These are phyloP conservation scores for Fusarium subtropicale DNA, from an alignment of 2,329 filamentous ascomycete species.

Conservation along the genomic window DNA sequence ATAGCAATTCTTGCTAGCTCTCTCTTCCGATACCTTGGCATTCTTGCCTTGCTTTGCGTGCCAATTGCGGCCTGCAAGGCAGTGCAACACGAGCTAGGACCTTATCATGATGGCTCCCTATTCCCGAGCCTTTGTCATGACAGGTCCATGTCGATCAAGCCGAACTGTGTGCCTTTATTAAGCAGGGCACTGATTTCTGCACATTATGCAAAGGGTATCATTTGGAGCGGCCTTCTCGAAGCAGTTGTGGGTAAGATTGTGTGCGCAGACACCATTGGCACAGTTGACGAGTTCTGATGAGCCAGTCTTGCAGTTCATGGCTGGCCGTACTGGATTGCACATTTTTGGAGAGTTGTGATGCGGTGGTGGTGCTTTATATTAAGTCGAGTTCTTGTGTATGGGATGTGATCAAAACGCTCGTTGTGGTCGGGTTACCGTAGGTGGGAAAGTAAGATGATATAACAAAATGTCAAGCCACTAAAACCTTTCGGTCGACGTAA, in stretches of 20 bases:
- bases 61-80: background rate
- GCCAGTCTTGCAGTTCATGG: constrained; percentile 6
- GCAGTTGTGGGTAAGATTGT: constrained; percentile 44
- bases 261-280: constrained; percentile 43
- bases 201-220: constrained; percentile 44
- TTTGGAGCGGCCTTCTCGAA: constrained; percentile 34
- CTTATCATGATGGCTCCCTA: constrained; percentile 3
- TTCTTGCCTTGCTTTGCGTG: background rate
- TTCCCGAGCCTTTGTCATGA: constrained; percentile 1
- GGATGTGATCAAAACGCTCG: background rate
- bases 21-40: constrained; percentile 3
- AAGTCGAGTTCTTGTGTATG: background rate
- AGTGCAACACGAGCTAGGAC: background rate
- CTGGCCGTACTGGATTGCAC: constrained; percentile 9
- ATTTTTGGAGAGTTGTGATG: background rate
- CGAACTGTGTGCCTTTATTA: background rate
- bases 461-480: background rate
- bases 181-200: constrained; percentile 39
- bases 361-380: background rate
- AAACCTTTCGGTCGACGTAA: background rate
- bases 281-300: constrained; percentile 33
- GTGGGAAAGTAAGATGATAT: constrained; percentile 14
- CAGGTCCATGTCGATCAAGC: background rate
- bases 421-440: background rate
- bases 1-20: constrained; percentile 9